Evolutionary conservation across 352 stramenopile genomes (phyloP), one percentile per base, ranked within the genome.

Genomic region (Phytophthora pinifolia): DNA sequence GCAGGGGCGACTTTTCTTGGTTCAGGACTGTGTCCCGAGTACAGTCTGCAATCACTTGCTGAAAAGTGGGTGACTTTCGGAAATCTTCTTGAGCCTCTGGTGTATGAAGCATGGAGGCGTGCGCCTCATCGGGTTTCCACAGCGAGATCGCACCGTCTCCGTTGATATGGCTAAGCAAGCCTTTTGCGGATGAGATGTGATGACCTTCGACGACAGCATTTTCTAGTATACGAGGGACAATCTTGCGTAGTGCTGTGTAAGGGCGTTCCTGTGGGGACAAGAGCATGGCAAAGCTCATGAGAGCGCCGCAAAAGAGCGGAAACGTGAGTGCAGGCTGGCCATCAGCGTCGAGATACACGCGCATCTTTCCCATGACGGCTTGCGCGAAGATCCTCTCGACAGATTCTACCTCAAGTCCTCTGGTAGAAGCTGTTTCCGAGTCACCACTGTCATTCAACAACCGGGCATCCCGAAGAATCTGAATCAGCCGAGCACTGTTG

Each of bases 301-400:
- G 57, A 0, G 73, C 70, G 0, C 74, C 77, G n/a, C 70, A 77
- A 47, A 88, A 88, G 12, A 77, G 62, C 10, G 66, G 59, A 51
- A 88, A 88, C 0, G 74, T 77, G 30, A 88, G 59, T 4, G 69
- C 73, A 13, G 77, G 77, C 29, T 74, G 53, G 2, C 51, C 65
- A 6, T 86, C 74, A 0, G 63, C 65, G 47, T 88, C 77, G 5
- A 88, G 42, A 32, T 83, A 84, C 38, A 76, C 60, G 25, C 77
- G 72, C 34, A 88, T 63, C 47, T 86, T 84, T 27, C 78, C 78
- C 43, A 88, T 57, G 9, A 72, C 65, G 0, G 78, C 74, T 33
- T 84, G 61, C 0, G 75, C 77, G 46, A 88, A 88, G 15, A 86
- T 66, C 20, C 44, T 46, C 50, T 85, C 76, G 5, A 80, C 59